Evolutionary conservation across 129 eudicot species (phyloP), one percentile per base, ranked within the genome.

Genomic region (Escallonia rubra): DNA sequence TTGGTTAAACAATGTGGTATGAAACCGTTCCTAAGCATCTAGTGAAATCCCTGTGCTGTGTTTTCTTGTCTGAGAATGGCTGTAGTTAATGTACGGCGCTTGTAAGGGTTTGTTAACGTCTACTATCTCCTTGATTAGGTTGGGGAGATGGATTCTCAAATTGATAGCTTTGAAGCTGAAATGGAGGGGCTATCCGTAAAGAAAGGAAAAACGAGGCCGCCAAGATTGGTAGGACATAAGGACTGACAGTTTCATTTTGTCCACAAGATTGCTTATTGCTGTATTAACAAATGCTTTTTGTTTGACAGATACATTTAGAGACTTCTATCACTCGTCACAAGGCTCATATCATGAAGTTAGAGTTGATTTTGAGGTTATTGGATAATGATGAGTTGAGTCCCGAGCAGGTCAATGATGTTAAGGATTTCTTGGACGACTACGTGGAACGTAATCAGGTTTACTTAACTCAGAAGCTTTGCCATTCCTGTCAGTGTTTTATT

Each of bases 311-410:
- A 63, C 97, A 94, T 84, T 69, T 94, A 71, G 99, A 94, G 81
- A 74, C 97, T 72, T 94, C 99, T 44, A 90, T 94, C 57, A 41
- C 87, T 63, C 96, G 99, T 42, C 99, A 94, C 81, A 94, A 90
- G 85, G 97, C 99, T 66, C 99, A 94, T 79, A 85, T 89, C 59
- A 87, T 89, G 94, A 90, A 94, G 85, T 70, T 94, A 70, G 99
- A 94, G 75, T 74, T 94, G 86, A 94, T 94, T 66, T 74, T 94
- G 74, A 82, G 99, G 87, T 81, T 94, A 15, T 67, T 94, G 78
- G 99, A 94, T 80, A 94, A 94, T 66, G 99, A 94, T 71, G 97
- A 87, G 72, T 74, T 94, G 82, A 94, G 99, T 75, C 90, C 99
- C 45, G 99, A 94, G 81, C 96, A 94, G 72, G 97, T 94, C 81